phyloP scores from a whole-genome alignment of 2,329 filamentous ascomycete species.

The Botryotinia calthae region DNA sequence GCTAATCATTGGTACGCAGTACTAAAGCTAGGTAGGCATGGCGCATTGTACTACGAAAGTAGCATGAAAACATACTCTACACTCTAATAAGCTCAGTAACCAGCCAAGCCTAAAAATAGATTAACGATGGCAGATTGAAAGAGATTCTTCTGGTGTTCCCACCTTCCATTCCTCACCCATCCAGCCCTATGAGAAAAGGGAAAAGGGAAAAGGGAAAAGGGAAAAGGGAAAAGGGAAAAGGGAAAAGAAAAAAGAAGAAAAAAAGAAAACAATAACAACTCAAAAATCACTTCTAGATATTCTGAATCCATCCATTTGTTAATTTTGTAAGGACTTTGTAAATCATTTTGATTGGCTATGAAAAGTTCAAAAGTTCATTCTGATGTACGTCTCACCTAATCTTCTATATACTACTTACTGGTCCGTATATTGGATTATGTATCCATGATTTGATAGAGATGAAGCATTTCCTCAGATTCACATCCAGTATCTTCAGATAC shows the following conservation, averaged over 20 bases:
- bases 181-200: neutral
- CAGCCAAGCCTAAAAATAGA: conserved; percentile 1
- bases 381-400: neutral
- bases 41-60: neutral
- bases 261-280: neutral
- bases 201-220: too few species aligned
- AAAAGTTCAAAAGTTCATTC: too few species aligned
- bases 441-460: neutral
- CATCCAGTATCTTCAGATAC: neutral
- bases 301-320: neutral
- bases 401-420: neutral
- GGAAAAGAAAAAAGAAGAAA: too few species aligned
- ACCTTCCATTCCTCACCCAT: neutral
- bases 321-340: neutral
- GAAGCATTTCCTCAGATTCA: neutral
- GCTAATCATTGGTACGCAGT: neutral
- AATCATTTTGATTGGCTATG: neutral
- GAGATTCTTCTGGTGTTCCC: neutral
- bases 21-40: neutral
- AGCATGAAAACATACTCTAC: neutral
- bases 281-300: neutral
- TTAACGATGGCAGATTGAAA: neutral
- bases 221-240: too few species aligned
- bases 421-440: neutral
- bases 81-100: neutral